A percentile compares a stretch with the other conserved stretches of the same genome.
Conservation (phyloP, 108 stramenopile species). For the Pseudonitzschia multistriata region DNA sequence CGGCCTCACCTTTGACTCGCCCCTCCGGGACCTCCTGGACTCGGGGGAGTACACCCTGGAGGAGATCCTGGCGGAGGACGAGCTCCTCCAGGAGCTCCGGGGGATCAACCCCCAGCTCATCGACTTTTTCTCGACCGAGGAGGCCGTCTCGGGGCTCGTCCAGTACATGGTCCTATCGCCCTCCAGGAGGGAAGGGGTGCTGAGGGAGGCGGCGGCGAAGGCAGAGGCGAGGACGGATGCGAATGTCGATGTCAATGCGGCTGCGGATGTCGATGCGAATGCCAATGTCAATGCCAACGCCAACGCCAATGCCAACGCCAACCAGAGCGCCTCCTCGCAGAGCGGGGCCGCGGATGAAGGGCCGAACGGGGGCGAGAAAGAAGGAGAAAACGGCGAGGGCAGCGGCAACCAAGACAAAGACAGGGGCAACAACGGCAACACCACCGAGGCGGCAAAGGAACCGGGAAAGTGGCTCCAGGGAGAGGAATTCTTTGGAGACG, state of each 20-base stretch:
- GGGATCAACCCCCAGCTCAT: conserved; percentile 82
- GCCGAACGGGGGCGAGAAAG: not conserved
- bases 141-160: conserved; percentile 75
- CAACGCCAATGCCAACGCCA: not conserved
- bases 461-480: not conserved
- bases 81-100: conserved; percentile 92
- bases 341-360: not conserved
- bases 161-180: conserved; percentile 50
- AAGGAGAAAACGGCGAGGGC: conserved; percentile 9
- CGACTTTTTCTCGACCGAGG: conserved; percentile 76
- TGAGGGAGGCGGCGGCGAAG: not conserved
- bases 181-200: too few relatives aligned
- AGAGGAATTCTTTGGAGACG: not conserved
- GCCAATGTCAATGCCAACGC: not conserved
- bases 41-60: conserved; percentile 73
- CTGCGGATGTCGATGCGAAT: not conserved
- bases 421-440: not conserved
- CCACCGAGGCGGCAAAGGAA: not conserved
- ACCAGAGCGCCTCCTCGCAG: not conserved
- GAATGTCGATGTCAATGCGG: not conserved
- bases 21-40: conserved; percentile 87
- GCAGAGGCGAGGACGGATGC: not conserved
- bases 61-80: conserved; percentile 89
- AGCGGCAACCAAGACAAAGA: not conserved
- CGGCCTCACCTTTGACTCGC: conserved; percentile 60